Evolutionary conservation across 2,329 filamentous ascomycete species (phyloP).

Genomic region (Colletotrichum chlorophyti): DNA sequence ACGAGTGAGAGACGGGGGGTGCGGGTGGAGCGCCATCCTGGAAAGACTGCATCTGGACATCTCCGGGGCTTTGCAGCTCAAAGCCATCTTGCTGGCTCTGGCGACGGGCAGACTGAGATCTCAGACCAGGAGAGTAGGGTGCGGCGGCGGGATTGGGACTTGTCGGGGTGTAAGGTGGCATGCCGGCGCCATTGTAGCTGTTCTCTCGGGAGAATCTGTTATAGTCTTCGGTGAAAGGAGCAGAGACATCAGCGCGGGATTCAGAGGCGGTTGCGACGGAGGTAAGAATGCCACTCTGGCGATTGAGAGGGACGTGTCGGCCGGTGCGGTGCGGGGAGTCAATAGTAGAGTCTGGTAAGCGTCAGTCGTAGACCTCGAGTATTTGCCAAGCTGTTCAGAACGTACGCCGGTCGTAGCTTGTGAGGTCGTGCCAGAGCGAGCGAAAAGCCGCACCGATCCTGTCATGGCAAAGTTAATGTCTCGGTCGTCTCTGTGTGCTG

Average conservation of each 20-base stretch:
- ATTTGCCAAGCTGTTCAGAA: slow-evolving; percentile 12
- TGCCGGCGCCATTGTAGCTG: slow-evolving; percentile 67
- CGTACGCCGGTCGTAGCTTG: slow-evolving; percentile 73
- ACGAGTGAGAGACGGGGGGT: slow-evolving; percentile 87
- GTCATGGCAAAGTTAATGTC: slow-evolving; percentile 29
- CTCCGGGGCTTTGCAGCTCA: slow-evolving; percentile 75
- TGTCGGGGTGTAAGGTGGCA: slow-evolving; percentile 52
- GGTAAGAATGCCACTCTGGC: slow-evolving; percentile 81
- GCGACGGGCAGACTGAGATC: slow-evolving; percentile 75
- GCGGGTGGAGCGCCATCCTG: slow-evolving; percentile 89
- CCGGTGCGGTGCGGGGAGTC: slow-evolving; percentile 94
- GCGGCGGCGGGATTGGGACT: slow-evolving; percentile 64
- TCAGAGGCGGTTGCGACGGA: slow-evolving; percentile 90
- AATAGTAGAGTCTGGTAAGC: slow-evolving; percentile 79
- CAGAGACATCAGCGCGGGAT: slow-evolving; percentile 83
- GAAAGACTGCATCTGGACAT: slow-evolving; percentile 97
- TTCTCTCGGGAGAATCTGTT: slow-evolving; percentile 43
- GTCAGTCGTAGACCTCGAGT: slow-evolving; percentile 21
- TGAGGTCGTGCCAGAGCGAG: slow-evolving; percentile 94
- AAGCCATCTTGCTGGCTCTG: slow-evolving; percentile 69
- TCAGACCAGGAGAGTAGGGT: slow-evolving; percentile 89
- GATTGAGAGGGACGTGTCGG: slow-evolving; percentile 87
- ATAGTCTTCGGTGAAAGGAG: slow-evolving; percentile 77
- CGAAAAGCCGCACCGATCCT: slow-evolving; percentile 78
- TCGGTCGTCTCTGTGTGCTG: slow-evolving; percentile 20